phyloP scores from a whole-genome alignment of 345 rosid species.

The Eucalyptus cladocalyx region DNA sequence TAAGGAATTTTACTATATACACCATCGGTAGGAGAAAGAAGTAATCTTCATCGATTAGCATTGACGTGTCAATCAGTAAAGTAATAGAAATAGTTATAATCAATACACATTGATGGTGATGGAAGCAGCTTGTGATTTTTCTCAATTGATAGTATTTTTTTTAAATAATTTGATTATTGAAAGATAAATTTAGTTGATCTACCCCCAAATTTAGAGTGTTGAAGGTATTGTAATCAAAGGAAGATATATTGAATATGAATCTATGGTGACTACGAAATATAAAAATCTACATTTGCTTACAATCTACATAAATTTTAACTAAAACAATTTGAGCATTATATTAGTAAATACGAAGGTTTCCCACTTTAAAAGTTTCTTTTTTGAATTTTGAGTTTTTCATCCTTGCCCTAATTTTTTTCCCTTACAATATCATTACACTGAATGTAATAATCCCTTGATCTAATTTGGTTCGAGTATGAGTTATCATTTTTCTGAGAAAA shows the following conservation, averaged over 20 bases:
- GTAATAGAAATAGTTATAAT: not conserved
- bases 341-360: not conserved
- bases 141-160: not conserved
- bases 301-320: not conserved
- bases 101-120: not conserved
- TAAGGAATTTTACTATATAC: not conserved
- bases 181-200: not conserved
- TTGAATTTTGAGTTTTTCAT: not conserved
- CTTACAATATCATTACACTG: no score
- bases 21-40: not conserved
- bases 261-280: no score
- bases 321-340: not conserved
- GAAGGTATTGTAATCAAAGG: not conserved
- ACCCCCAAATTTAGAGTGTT: not conserved
- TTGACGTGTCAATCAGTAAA: not conserved
- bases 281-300: not conserved
- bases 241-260: not conserved
- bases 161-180: no score
- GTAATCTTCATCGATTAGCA: not conserved
- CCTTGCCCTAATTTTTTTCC: not conserved
- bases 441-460: no score
- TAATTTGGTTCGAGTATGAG: no score
- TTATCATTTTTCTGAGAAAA: not conserved
- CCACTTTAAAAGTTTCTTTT: not conserved
- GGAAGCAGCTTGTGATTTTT: not conserved